Conservation (phyloP, 2,329 filamentous ascomycete species). For the Cercospora zeina region DNA sequence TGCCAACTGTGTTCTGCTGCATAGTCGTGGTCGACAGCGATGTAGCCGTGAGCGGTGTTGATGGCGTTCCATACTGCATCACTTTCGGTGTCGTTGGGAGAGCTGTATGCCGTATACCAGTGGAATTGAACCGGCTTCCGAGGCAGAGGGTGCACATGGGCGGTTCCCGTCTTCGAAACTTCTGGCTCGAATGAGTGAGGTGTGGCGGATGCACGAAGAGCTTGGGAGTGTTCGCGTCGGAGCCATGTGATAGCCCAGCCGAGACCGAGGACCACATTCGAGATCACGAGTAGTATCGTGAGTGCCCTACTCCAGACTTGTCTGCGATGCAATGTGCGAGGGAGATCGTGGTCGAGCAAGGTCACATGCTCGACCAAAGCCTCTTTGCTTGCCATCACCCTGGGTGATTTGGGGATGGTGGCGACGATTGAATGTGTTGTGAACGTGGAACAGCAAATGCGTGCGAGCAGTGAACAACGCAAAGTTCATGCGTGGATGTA, state of each 20-base stretch:
- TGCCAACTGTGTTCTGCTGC: constrained; percentile 15
- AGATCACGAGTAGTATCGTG: neutral
- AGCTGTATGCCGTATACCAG: constrained; percentile 24
- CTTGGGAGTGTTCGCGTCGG: neutral
- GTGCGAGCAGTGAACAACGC: neutral
- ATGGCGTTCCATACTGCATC: constrained; percentile 22
- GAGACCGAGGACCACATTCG: constrained; percentile 10
- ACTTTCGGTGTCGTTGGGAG: constrained; percentile 16
- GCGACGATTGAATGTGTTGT: neutral
- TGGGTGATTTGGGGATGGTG: neutral
- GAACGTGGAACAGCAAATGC: neutral
- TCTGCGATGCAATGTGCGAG: neutral
- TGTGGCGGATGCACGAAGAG: neutral
- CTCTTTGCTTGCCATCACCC: neutral
- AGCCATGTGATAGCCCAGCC: constrained; percentile 10
- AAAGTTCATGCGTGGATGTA: neutral
- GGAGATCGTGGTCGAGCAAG: neutral
- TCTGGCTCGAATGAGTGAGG: neutral
- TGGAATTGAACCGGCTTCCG: constrained; percentile 16
- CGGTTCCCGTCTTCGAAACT: neutral
- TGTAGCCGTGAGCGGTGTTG: constrained; percentile 22
- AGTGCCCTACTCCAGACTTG: neutral
- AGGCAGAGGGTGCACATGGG: constrained; percentile 9
- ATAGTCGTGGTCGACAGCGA: constrained; percentile 20
- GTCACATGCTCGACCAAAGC: neutral